phyloP scores from a whole-genome alignment of 228 moss, liverwort and hornwort genomes.

The Sphagnum magellanicum region DNA sequence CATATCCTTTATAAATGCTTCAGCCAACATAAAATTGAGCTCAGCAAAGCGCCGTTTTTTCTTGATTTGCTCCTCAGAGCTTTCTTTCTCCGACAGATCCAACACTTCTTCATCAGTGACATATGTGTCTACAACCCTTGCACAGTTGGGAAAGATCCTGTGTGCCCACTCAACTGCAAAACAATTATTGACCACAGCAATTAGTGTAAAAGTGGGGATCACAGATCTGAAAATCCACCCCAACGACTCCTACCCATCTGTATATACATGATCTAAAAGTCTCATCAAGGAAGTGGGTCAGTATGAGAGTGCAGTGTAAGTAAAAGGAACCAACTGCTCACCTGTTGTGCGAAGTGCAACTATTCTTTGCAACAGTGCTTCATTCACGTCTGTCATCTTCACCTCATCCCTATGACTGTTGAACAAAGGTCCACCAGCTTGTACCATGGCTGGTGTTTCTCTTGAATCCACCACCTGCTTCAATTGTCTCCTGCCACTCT shows the following conservation, averaged over 20 bases:
- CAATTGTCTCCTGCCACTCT: constrained; percentile 13
- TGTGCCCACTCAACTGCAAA: constrained; percentile 64
- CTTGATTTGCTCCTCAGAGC: constrained; percentile 41
- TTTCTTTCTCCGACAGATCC: constrained; percentile 28
- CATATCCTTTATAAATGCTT: constrained; percentile 43
- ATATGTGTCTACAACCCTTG: constrained; percentile 67
- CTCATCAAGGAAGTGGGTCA: too few relatives aligned
- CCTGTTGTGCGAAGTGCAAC: constrained; percentile 17
- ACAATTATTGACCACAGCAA: not conserved
- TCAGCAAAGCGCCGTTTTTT: constrained; percentile 65
- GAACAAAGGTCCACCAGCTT: constrained; percentile 23
- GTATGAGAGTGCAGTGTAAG: too few relatives aligned
- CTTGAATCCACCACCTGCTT: too few relatives aligned
- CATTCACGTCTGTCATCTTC: constrained; percentile 15
- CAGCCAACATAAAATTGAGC: constrained; percentile 65
- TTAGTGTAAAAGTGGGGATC: too few relatives aligned
- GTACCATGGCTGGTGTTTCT: too few relatives aligned
- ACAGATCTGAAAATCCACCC: too few relatives aligned
- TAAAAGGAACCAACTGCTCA: not conserved
- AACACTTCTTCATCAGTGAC: constrained; percentile 67
- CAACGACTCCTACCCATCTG: too few relatives aligned
- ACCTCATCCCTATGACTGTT: constrained; percentile 13
- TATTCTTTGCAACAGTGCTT: constrained; percentile 26
- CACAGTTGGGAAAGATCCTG: constrained; percentile 62
- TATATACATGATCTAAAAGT: too few relatives aligned